Evolutionary conservation across 129 eudicot species (phyloP), one percentile per base, ranked within the genome.

Genomic region (Artemisia argyi): DNA sequence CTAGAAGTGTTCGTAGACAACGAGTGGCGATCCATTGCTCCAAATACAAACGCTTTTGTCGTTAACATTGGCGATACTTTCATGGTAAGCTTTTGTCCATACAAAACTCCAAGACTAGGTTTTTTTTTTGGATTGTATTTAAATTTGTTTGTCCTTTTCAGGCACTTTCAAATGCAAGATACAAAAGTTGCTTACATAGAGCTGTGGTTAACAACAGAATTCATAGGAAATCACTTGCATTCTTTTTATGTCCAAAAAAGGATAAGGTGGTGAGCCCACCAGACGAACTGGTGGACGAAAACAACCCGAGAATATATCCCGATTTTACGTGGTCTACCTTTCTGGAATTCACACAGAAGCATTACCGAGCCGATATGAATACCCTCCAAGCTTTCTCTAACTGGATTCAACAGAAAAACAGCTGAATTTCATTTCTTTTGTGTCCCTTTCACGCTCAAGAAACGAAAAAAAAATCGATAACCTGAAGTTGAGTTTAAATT

Each of bases 51-150:
- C 13, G 81, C 92, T 58, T 86, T 86, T 49, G 84, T 86, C 57
- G 67, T 86, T 13, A 86, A 83, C 80, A 78, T 86, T 19, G 92
- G 92, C 64, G 92, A 87, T 80, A 87, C 92, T 22, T 87, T 87
- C 85, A 87, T 79, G 92, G 92, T 87, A 79, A 42, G 60, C 49
- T 55, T 55, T 20, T 10, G 1, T 24, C 10, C 18, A 6, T 54
- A 62, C 61, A 22, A 71, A 55, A 52, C 49, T 72, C 18, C 64
- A 61, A 18, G 61, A 44, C 13, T 48, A 26, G n/a, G 18, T 60
- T 30, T 61, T 62, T 44, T 28, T 55, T 68, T 78, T 66, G 65
- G 66, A 54, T 17, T 68, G 2, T 53, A 14, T 12, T 11, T 19
- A 13, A 19, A 0, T 65, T 54, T 39, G 14, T 22, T 35, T 67